Base-by-base conservation (phyloP, 108 stramenopile genomes). In the Cyclotella choctawhatcheeana region DNA sequence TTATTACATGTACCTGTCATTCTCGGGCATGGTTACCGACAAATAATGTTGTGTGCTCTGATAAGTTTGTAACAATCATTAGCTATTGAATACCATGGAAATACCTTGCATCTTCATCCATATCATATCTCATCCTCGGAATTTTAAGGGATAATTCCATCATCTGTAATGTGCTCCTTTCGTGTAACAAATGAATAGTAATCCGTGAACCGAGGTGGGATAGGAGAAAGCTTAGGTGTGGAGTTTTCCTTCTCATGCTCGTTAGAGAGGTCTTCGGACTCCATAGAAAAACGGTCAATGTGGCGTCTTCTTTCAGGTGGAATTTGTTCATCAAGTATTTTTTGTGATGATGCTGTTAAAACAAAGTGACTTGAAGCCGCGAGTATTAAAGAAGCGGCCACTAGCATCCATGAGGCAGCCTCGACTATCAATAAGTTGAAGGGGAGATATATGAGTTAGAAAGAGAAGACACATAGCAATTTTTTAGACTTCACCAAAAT, bases 321-420 rank as follows among this genome's bases (percentile, higher is more conserved):
- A 16, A 62, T 35, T 54, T 67, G 40, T 32, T 58, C 58, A 45
- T 76, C 74, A 8, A 47, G 33, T 5, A 53, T 53, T 43, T 76
- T 76, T 48, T 76, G 74, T 40, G 50, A 24, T 26, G 74, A 76
- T 10, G 74, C 74, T 25, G 74, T 45, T 17, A 34, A 32, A n/a
- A 68, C 56, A 47, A 76, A 67, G 54, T 76, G 74, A 62, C 44
- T 64, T 32, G 58, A 54, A 2, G 44, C 18, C 0, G 45, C 43
- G 29, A 76, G 59, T 24, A 76, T 58, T 25, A 71, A 18, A 20
- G 59, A 62, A 14, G 74, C 87, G 0, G 71, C 62, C 10, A 81
- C 80, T 31, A 92, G 64, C 17, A 92, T 17, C 69, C 74, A 92
- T 1, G 82, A 82, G 21, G 86, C 91, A 32, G 50, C 56, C 60